Percentiles rank a stretch among this genome's conserved stretches.
Conservation (phyloP, 1,284 basidiomycete genomes). For the Abortiporus biennis region DNA sequence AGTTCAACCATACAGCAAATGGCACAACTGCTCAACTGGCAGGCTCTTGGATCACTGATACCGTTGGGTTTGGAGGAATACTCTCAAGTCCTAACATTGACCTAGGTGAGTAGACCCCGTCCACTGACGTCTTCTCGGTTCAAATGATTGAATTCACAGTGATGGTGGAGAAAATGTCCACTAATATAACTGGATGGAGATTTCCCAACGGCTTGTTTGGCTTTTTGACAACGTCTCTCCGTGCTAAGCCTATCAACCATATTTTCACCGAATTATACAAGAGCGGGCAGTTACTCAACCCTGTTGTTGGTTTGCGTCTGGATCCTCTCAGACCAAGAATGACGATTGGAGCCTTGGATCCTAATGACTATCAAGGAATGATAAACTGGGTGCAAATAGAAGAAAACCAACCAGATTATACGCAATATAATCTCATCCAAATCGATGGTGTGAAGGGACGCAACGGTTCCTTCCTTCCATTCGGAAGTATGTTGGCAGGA, state of each 20-base stretch:
- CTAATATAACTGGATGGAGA: too few relatives aligned
- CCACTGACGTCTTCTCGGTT: too few relatives aligned
- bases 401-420: not conserved
- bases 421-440: slow-evolving; percentile 4
- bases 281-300: slow-evolving; percentile 2
- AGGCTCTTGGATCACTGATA: slow-evolving; percentile 4
- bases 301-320: slow-evolving; percentile 4
- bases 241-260: not conserved
- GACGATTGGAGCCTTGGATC: slow-evolving; percentile 5
- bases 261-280: not conserved
- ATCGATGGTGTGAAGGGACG: slow-evolving; percentile 4
- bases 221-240: not conserved
- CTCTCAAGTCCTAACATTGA: not conserved
- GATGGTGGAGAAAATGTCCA: too few relatives aligned
- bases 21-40: not conserved
- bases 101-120: slow-evolving; percentile 1
- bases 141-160: too few relatives aligned
- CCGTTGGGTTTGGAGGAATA: slow-evolving; percentile 5
- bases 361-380: slow-evolving; percentile 3
- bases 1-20: not conserved
- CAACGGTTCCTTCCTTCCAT: slow-evolving; percentile 5
- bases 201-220: slow-evolving; percentile 2
- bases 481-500: not conserved
- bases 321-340: slow-evolving; percentile 2
- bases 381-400: slow-evolving; percentile 7